Percentiles rank a stretch among this genome's conserved stretches.
phyloP scores from a whole-genome alignment of 257 asterid genomes.

The Echium plantagineum region DNA sequence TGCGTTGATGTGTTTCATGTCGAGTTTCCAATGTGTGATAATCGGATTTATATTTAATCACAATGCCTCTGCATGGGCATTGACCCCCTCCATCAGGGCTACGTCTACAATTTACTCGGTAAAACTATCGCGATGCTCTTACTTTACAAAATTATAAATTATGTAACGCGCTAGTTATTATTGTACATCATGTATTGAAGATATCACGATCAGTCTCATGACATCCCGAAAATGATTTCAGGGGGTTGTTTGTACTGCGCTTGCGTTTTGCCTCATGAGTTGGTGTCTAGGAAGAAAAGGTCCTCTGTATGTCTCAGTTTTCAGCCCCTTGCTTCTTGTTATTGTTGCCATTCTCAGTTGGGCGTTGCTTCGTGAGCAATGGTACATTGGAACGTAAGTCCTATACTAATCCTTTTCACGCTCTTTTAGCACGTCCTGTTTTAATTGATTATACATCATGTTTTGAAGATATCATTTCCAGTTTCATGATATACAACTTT shows the following conservation, averaged over 20 bases:
- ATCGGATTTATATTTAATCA: constrained; percentile 48
- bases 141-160: neutral
- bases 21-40: constrained; percentile 54
- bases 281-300: constrained; percentile 78
- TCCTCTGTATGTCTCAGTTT: constrained; percentile 72
- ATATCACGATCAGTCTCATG: too few relatives aligned
- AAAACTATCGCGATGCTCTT: neutral
- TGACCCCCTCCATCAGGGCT: constrained; percentile 41
- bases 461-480: too few relatives aligned
- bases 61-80: constrained; percentile 52
- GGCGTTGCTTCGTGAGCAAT: constrained; percentile 57
- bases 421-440: too few relatives aligned
- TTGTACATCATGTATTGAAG: too few relatives aligned
- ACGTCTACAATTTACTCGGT: constrained; percentile 58
- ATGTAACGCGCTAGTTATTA: too few relatives aligned
- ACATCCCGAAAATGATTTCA: constrained; percentile 16
- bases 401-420: too few relatives aligned
- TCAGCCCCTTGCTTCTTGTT: constrained; percentile 73
- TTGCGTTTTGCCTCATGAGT: constrained; percentile 61
- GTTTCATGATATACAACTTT: too few relatives aligned
- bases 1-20: constrained; percentile 68
- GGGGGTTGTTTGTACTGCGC: constrained; percentile 74
- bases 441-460: too few relatives aligned
- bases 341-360: constrained; percentile 82
- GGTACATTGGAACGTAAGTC: constrained; percentile 12